phyloP scores from a whole-genome alignment of 305 asterid genomes.

The Rubia tinctorum region DNA sequence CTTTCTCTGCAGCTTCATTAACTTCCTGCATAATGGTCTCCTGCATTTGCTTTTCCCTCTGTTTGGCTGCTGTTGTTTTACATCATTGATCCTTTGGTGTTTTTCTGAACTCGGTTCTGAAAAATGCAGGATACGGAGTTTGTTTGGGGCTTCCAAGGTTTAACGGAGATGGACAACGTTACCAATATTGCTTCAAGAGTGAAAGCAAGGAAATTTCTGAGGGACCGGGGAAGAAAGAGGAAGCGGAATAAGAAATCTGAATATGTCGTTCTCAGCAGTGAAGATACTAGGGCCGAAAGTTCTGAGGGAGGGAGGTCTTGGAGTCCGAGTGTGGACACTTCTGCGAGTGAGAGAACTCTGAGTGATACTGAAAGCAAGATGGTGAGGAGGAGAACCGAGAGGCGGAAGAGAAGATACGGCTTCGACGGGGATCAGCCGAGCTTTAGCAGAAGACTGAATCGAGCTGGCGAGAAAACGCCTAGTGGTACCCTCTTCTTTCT shows the following conservation, averaged over 20 bases:
- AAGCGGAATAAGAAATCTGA: not conserved
- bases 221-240: not conserved
- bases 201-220: not conserved
- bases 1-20: not conserved
- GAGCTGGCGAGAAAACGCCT: not conserved
- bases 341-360: not conserved
- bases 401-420: no score
- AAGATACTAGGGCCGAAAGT: no score
- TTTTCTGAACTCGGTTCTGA: not conserved
- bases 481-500: not conserved
- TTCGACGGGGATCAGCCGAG: not conserved
- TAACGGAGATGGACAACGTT: not conserved
- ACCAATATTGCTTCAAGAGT: not conserved
- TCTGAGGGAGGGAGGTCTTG: no score
- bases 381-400: no score
- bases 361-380: not conserved
- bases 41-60: not conserved
- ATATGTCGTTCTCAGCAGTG: not conserved
- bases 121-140: not conserved
- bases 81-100: no score
- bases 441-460: not conserved
- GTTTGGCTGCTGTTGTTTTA: no score
- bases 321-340: no score
- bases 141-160: not conserved
- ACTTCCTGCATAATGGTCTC: not conserved